Base-by-base conservation (phyloP, 331 rosid species). In the Quercus tomentella region DNA sequence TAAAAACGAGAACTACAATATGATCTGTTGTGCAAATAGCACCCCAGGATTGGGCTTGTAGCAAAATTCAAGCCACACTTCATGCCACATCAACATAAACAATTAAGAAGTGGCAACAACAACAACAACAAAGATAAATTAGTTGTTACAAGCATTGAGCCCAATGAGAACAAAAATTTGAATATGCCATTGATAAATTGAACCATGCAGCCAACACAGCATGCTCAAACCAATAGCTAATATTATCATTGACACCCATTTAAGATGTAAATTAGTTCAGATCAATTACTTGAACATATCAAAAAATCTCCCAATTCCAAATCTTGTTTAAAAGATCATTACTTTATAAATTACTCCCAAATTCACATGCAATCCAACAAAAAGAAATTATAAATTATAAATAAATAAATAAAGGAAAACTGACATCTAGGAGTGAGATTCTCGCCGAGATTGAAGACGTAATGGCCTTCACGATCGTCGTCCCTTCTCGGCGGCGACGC, bases 381-480 rank as follows among this genome's bases (percentile, higher is more conserved):
- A 49, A 49, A 41, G 14, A 41, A 8, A 41, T 41, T 41, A 41
- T 41, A 41, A 41, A 41, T 41, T 0, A 37, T 7, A 37, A 41
- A 8, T 2, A 70, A 43, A 20, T 10, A 68, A 49, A 66, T 4
- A 18, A 20, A 26, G 57, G 45, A 1, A 41, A 55, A 77, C 82
- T 87, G 80, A 94, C 98, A 94, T 94, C 98, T 91, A 85, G 97
- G 89, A 80, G 94, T 91, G 87, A 94, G 97, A 89, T 92, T 92
- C 82, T 94, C 97, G 89, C 98, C 98, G 3, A 94, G 89, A 83
- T 84, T 89, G 80, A 82, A 94, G 6, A 94, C 90, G 72, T 91
- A 92, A 84, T 92, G 97, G 10, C 98, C 98, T 22, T 92, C 97
- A 25, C 98, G 98, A 86, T 92, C 98, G 69, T 94, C 97, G 25